Evolutionary conservation across 73 alveolate species (phyloP).

Genomic region (Paramecium primaurelia): DNA sequence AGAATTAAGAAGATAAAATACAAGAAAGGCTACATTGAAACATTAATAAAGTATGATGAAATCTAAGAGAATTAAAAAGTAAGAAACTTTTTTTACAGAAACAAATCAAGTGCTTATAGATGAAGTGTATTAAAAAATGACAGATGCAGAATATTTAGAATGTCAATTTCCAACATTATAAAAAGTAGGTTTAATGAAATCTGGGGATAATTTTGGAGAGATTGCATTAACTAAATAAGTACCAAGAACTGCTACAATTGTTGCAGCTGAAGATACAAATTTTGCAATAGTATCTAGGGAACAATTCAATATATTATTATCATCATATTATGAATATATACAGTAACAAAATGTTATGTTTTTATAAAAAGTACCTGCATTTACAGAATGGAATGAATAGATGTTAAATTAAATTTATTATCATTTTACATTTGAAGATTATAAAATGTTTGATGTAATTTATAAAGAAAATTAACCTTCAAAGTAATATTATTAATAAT

Average conservation of each 20-base stretch:
- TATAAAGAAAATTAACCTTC: constrained; percentile 11
- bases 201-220: constrained; percentile 96
- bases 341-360: neutral
- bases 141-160: constrained; percentile 3
- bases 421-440: constrained; percentile 28
- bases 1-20: neutral
- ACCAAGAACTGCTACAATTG: constrained; percentile 94
- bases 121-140: neutral
- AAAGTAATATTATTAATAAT: neutral
- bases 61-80: neutral
- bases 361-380: neutral
- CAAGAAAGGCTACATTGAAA: neutral
- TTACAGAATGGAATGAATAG: constrained; percentile 39
- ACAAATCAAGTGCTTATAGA: neutral
- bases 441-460: neutral
- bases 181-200: constrained; percentile 70
- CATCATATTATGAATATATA: neutral
- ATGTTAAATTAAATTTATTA: constrained; percentile 29
- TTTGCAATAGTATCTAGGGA: constrained; percentile 79
- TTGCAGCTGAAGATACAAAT: constrained; percentile 81
- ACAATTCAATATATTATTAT: constrained; percentile 71
- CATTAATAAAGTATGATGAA: neutral
- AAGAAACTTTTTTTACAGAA: neutral
- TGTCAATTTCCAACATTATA: constrained; percentile 51
- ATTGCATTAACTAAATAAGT: constrained; percentile 84